Evolutionary conservation across 2,329 filamentous ascomycete genomes (phyloP).

Genomic region (Fusarium irregulare): DNA sequence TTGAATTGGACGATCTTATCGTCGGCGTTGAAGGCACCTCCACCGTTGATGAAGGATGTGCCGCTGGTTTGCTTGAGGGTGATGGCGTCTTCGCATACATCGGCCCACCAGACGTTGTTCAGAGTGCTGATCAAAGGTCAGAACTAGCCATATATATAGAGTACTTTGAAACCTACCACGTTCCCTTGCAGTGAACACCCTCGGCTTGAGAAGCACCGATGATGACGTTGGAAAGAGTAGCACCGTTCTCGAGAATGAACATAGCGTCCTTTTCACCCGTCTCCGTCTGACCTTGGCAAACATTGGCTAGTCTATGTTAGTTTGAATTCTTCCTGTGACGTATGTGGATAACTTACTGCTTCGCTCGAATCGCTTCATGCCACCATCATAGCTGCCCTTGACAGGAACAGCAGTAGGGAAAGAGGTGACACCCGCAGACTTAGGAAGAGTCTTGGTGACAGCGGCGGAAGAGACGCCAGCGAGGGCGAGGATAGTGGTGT

Average conservation of each 20-base stretch:
- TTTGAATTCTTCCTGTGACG: rapidly evolving
- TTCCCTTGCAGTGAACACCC: slow-evolving; percentile 62
- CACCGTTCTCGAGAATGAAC: slow-evolving; percentile 64
- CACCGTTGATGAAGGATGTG: slow-evolving; percentile 54
- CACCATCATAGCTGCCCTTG: slow-evolving; percentile 35
- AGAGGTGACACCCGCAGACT: slow-evolving; percentile 31
- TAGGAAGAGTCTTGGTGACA: slow-evolving; percentile 39
- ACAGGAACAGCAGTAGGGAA: slow-evolving; percentile 39
- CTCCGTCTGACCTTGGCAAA: slow-evolving; percentile 45
- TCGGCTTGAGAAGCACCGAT: slow-evolving; percentile 63
- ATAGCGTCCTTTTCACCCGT: slow-evolving; percentile 54
- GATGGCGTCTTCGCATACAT: slow-evolving; percentile 53
- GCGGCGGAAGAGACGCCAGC: slow-evolving; percentile 33
- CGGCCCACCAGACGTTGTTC: slow-evolving; percentile 54
- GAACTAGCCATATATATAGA: neutral
- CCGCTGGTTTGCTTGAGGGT: slow-evolving; percentile 55
- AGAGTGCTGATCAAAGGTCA: slow-evolving; percentile 38
- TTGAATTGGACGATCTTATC: slow-evolving; percentile 55
- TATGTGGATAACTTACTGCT: slow-evolving; percentile 9
- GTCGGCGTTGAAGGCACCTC: slow-evolving; percentile 33
- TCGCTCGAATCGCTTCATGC: slow-evolving; percentile 41
- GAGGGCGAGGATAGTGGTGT: slow-evolving; percentile 33
- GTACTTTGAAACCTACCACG: slow-evolving; percentile 46
- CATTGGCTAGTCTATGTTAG: slow-evolving; percentile 19
- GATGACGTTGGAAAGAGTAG: slow-evolving; percentile 63